Evolutionary conservation across 169 alveolate genomes (phyloP), one percentile per base, ranked within the genome.

Genomic region (Eimeria falciformis): DNA sequence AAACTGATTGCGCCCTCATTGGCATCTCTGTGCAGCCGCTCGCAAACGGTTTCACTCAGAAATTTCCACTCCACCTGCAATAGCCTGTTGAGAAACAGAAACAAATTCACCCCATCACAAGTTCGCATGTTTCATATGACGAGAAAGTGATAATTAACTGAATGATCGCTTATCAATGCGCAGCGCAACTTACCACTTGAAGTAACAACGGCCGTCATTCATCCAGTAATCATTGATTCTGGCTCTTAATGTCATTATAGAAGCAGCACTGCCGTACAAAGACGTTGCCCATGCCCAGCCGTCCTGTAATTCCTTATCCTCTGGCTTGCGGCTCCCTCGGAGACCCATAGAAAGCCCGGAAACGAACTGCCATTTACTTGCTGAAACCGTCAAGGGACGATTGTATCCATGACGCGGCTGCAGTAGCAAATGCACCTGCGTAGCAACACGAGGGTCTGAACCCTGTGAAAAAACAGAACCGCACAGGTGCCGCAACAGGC

Each of bases 401-500:
- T 87, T 87, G 87, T 47, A 69, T n/a, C 86, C 81, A 17, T 77
- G 50, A 29, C 75, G 85, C 58, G 93, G 93, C 46, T 53, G 81
- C 40, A 87, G 58, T 21, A 87, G 87, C 40, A 87, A 43, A 50
- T 87, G 79, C 29, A 87, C 93, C 1, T 46, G 58, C 33, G 86
- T 50, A 5, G 58, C 88, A 5, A 21, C 79, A 46, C 79, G 73
- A 9, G 56, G 62, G 21, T 27, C 47, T 9, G 2, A 46, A 21
- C 25, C n/a, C 33, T 46, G 46, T 12, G 88, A 87, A 66, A 87
- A 87, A 29, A 40, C 66, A 9, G 83, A 53, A 27, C 62, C 56
- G 6, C 53, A 43, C 6, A 69, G 78, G 37, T 87, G 93, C 1
- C 25, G 47, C 43, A 87, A 71, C 29, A 87, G 79, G 29, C 85